Conservation (phyloP, 2,329 filamentous ascomycete genomes). For the Fusarium buharicum region DNA sequence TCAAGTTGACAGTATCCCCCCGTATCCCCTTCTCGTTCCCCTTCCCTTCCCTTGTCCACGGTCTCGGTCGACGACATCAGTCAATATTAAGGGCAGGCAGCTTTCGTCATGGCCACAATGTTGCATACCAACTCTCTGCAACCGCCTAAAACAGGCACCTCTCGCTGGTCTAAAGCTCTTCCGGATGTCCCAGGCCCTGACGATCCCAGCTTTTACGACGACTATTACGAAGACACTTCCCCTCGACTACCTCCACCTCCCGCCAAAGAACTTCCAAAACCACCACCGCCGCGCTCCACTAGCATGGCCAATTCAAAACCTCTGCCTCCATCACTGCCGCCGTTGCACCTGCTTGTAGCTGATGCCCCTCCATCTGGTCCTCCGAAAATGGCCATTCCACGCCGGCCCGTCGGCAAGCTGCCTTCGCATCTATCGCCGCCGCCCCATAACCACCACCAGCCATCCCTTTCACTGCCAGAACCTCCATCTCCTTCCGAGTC, state of each 20-base stretch:
- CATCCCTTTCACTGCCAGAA: constrained; percentile 29
- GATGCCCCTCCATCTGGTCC: constrained; percentile 31
- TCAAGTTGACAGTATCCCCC: constrained; percentile 36
- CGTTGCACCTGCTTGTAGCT: constrained; percentile 41
- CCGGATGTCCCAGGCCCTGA: constrained; percentile 58
- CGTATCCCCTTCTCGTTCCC: not conserved
- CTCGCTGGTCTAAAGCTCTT: constrained; percentile 69
- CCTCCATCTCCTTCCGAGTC: constrained; percentile 59
- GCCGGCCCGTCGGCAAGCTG: constrained; percentile 41
- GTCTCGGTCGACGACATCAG: too few relatives aligned
- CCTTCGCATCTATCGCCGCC: constrained; percentile 27
- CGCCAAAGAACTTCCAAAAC: constrained; percentile 40
- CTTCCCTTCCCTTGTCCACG: not conserved
- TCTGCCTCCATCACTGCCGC: constrained; percentile 39
- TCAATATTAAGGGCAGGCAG: not conserved
- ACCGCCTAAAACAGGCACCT: constrained; percentile 55
- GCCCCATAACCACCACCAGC: constrained; percentile 31
- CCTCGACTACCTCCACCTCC: constrained; percentile 36
- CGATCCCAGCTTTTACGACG: constrained; percentile 39
- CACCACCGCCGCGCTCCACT: constrained; percentile 43
- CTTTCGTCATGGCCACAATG: constrained; percentile 40
- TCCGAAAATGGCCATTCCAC: constrained; percentile 43
- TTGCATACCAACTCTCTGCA: constrained; percentile 39
- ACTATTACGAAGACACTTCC: constrained; percentile 32
- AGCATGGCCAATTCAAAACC: constrained; percentile 41